Base-by-base conservation (phyloP, 2,329 filamentous ascomycete genomes). In the Aspergillus ruber region DNA sequence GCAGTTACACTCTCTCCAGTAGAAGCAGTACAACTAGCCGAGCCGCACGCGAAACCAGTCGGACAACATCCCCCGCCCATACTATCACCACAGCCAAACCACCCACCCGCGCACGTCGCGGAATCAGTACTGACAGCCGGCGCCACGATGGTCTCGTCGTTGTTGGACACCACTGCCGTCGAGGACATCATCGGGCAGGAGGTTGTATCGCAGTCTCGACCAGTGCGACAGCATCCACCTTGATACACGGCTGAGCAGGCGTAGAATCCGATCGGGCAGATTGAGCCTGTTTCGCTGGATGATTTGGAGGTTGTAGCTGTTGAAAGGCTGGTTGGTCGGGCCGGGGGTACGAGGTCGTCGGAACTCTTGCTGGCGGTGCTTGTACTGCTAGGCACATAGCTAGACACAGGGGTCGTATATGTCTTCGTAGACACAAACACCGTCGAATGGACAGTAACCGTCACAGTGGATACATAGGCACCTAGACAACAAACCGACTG, bases 191-290 rank as follows among this genome's bases (percentile, higher is more conserved):
- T 69, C 0, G 88, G 86, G 59, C 91, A 97, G 6, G 85, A 87
- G 0, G 86, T 87, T 0, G 83, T 85, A 50, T 85, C 81, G 69
- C 91, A 97, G 69, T 95, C 80, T 17, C 90, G 82, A 2, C 89
- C 90, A 0, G 88, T 90, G 48, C 86, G 86, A 70, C 91, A 97
- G 72, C 91, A 97, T 17, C 89, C 89, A 12, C 87, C 89, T 2
- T 79, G 74, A 50, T 90, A 88, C 50, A 83, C 83, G 2, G 91
- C 91, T 2, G 84, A 81, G 68, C 91, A 97, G 44, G 88, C 85
- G 67, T 97, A 97, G 74, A 90, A 97, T 2, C 90, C 90, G 0
- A 85, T 90, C 0, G 91, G 91, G 58, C 91, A 97, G 57, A 78
- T 61, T 7, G 65, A 59, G 29, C 53, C 74, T 27, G 67, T 67